phyloP scores from a whole-genome alignment of 495 filamentous ascomycete species.

The Talaromyces adpressus region DNA sequence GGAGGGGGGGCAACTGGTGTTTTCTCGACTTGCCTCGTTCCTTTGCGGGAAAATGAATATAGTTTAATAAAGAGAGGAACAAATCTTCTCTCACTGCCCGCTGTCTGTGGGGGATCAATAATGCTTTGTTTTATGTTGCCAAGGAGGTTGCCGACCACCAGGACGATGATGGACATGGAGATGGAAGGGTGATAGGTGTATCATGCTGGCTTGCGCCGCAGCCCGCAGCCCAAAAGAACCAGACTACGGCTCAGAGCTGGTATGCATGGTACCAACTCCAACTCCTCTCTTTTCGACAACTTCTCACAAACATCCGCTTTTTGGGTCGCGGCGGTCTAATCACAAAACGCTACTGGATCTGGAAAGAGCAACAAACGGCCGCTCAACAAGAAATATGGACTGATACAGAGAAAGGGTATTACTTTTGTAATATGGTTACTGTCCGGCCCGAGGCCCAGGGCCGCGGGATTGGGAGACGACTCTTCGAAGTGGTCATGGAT shows the following conservation, averaged over 20 bases:
- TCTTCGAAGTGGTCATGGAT: conserved; percentile 51
- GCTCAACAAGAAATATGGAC: conserved; percentile 53
- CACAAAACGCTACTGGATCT: conserved; percentile 56
- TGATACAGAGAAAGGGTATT: conserved; percentile 49
- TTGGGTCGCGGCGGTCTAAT: conserved; percentile 52
- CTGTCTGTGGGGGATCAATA: conserved; percentile 57
- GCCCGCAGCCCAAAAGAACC: conserved; percentile 15
- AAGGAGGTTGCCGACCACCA: conserved; percentile 30
- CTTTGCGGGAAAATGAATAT: not conserved
- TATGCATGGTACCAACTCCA: conserved; percentile 44
- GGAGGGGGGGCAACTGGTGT: not conserved
- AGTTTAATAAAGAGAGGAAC: conserved; percentile 49
- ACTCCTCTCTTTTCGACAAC: conserved; percentile 49
- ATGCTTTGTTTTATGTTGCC: conserved; percentile 59
- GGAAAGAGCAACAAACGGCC: conserved; percentile 52
- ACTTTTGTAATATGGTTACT: conserved; percentile 63
- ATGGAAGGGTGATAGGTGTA: conserved; percentile 45
- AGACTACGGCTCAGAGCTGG: conserved; percentile 41
- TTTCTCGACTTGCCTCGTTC: conserved; percentile 4
- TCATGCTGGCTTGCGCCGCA: conserved; percentile 59
- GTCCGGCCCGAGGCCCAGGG: conserved; percentile 54
- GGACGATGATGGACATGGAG: not conserved
- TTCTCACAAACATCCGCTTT: conserved; percentile 50
- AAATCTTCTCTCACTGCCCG: conserved; percentile 49
- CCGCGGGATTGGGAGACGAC: conserved; percentile 46